phyloP scores from a whole-genome alignment of 78 protist genomes.

The Capsaspora owczarzaki region DNA sequence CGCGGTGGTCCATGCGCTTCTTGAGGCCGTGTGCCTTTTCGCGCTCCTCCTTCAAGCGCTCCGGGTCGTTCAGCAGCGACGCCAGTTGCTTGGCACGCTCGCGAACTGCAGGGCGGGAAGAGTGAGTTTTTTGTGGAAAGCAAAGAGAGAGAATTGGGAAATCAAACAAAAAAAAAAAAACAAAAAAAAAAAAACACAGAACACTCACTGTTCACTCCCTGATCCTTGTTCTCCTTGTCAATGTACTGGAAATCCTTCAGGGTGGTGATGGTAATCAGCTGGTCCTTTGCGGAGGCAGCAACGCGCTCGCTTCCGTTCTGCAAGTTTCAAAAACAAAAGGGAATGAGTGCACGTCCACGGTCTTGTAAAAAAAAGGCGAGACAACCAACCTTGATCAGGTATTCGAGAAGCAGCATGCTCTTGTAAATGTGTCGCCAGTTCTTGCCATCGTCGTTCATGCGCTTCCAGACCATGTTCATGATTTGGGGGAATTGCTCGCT shows the following conservation, averaged over 20 bases:
- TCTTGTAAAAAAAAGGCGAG: no score
- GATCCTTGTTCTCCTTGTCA: conserved; percentile 22
- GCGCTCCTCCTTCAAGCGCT: conserved; percentile 9
- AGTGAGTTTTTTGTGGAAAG: not conserved
- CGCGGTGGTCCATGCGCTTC: not conserved
- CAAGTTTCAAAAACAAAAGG: no score
- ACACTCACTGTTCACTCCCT: conserved; percentile 23
- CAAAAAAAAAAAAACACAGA: not conserved
- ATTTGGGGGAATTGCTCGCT: conserved; percentile 11
- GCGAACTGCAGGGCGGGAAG: conserved; percentile 1
- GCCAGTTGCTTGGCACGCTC: conserved; percentile 15
- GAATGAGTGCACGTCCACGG: no score
- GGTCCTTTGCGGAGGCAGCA: not conserved
- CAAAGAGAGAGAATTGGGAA: not conserved
- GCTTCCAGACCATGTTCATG: conserved; percentile 33
- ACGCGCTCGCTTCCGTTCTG: conserved; percentile 14
- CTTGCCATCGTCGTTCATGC: conserved; percentile 32
- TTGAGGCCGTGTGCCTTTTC: not conserved
- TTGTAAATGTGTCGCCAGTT: conserved; percentile 41
- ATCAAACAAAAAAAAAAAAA: not conserved
- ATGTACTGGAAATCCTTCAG: conserved; percentile 22
- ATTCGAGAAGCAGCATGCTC: no score
- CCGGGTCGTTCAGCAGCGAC: conserved; percentile 17
- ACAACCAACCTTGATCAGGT: not conserved
- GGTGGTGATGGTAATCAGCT: conserved; percentile 4